Percentiles rank a stretch among this genome's conserved stretches.
Conservation (phyloP, 768 basidiomycete species). For the Floccularia luteovirens region DNA sequence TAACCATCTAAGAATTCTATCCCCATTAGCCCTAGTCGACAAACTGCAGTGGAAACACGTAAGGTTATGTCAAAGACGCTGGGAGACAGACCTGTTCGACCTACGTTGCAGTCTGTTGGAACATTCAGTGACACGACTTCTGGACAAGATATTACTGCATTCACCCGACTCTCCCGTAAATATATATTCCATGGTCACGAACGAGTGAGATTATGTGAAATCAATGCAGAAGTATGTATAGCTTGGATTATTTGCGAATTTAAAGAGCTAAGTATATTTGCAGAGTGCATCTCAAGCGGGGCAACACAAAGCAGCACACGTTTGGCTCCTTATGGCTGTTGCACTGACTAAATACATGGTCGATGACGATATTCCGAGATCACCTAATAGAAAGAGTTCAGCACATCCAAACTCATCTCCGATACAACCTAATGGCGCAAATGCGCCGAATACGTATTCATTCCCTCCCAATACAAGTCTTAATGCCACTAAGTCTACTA, state of each 20-base stretch:
- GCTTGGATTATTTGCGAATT: neutral
- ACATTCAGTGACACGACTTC: slow-evolving; percentile 33
- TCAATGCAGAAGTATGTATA: slow-evolving; percentile 47
- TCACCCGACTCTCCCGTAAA: slow-evolving; percentile 53
- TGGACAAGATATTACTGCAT: slow-evolving; percentile 35
- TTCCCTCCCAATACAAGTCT: neutral
- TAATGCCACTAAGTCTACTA: neutral
- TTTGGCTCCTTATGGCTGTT: slow-evolving; percentile 59
- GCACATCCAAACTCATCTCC: too few species aligned
- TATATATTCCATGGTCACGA: slow-evolving; percentile 50
- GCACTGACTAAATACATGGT: slow-evolving; percentile 45
- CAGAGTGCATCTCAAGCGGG: slow-evolving; percentile 57
- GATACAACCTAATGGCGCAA: too few species aligned
- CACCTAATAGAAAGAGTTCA: too few species aligned
- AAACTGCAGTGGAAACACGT: slow-evolving; percentile 21
- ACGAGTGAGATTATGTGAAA: slow-evolving; percentile 39
- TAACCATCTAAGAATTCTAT: slow-evolving; percentile 2
- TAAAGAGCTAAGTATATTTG: slow-evolving; percentile 1
- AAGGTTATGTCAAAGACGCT: slow-evolving; percentile 42
- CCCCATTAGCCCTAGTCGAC: slow-evolving; percentile 30
- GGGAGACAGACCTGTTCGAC: slow-evolving; percentile 46
- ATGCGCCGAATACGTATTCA: too few species aligned
- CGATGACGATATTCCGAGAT: too few species aligned
- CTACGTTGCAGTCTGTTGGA: slow-evolving; percentile 51
- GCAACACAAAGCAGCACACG: slow-evolving; percentile 48